Evolutionary conservation across 2,329 filamentous ascomycete genomes (phyloP).

Genomic region (Hypoxylon sp.): DNA sequence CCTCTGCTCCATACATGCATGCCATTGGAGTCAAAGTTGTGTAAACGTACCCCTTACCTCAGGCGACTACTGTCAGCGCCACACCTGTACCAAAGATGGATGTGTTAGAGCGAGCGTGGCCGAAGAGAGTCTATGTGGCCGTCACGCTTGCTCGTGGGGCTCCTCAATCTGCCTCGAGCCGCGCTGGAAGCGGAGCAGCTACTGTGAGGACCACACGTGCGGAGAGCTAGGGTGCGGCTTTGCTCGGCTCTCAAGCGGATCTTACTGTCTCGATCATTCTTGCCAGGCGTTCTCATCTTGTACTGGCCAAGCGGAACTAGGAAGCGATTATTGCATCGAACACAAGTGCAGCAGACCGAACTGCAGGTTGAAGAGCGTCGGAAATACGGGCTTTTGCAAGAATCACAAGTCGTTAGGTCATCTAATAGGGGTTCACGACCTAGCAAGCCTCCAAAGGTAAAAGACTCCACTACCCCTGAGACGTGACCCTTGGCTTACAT

Average conservation of each 20-base stretch:
- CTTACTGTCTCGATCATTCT: constrained; percentile 44
- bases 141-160: constrained; percentile 40
- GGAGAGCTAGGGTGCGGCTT: constrained; percentile 45
- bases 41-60: constrained; percentile 19
- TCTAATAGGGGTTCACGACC: constrained; percentile 30
- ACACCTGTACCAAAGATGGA: constrained; percentile 33
- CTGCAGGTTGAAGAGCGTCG: constrained; percentile 40
- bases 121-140: constrained; percentile 37
- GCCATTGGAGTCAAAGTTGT: constrained; percentile 37
- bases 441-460: constrained; percentile 43
- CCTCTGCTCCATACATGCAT: constrained; percentile 38
- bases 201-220: constrained; percentile 44
- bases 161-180: constrained; percentile 36
- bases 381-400: constrained; percentile 38
- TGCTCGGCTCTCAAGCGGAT: constrained; percentile 30
- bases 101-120: constrained; percentile 35
- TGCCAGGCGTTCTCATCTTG: constrained; percentile 40
- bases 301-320: constrained; percentile 38
- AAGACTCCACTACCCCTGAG: neutral
- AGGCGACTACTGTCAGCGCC: constrained; percentile 34
- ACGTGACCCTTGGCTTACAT: constrained; percentile 16
- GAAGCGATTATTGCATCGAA: constrained; percentile 42
- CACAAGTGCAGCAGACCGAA: constrained; percentile 42
- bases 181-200: constrained; percentile 42
- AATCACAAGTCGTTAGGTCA: constrained; percentile 38